A percentile compares a stretch with the other conserved stretches of the same genome.
phyloP scores from a whole-genome alignment of 768 basidiomycete species.

The Suillus fuscotomentosus region DNA sequence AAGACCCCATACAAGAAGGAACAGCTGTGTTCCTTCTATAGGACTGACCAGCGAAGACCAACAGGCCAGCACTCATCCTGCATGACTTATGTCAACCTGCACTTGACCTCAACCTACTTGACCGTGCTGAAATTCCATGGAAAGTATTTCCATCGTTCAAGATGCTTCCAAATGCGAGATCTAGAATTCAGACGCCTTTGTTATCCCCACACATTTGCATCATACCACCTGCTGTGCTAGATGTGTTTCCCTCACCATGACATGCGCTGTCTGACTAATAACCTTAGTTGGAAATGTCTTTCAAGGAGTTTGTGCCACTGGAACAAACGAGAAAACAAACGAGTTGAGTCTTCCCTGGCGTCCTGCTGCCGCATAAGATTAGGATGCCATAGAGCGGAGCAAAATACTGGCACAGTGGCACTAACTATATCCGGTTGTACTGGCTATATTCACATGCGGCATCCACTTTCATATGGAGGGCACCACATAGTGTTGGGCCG shows the following conservation, averaged over 20 bases:
- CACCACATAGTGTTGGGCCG: neutral
- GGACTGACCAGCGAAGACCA: neutral
- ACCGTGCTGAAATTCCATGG: neutral
- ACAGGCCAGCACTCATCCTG: neutral
- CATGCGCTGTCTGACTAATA: neutral
- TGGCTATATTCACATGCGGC: constrained; percentile 14
- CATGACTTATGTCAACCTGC: neutral
- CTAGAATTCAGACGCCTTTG: neutral
- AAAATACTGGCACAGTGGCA: constrained; percentile 2
- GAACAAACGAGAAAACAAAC: constrained; percentile 7
- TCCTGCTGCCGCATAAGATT: neutral
- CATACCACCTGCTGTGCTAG: neutral
- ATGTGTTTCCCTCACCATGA: neutral
- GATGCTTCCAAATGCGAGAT: neutral
- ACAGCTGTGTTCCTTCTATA: neutral
- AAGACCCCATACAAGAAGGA: neutral
- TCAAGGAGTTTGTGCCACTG: neutral
- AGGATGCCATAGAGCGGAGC: constrained; percentile 9
- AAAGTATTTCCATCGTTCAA: neutral
- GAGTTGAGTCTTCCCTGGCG: constrained; percentile 11
- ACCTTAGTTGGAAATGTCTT: neutral
- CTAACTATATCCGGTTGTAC: constrained; percentile 8
- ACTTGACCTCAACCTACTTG: neutral
- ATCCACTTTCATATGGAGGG: constrained; percentile 10
- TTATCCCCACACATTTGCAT: neutral